phyloP scores from a whole-genome alignment of 140 eudicot genomes.

The Bidens hawaiensis region DNA sequence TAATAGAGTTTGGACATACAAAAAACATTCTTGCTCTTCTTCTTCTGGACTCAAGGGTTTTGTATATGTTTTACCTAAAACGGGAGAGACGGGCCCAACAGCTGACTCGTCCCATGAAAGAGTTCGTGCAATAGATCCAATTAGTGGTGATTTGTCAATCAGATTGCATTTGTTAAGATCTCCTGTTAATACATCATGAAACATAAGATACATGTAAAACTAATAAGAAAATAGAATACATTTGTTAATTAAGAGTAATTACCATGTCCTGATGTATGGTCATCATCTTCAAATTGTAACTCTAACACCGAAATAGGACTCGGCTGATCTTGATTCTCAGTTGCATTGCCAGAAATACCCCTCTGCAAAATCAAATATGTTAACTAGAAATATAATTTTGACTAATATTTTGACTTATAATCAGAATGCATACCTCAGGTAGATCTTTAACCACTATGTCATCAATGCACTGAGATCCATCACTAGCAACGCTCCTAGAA shows the following conservation, averaged over 20 bases:
- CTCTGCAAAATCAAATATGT: slow-evolving; percentile 33
- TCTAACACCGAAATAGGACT: slow-evolving; percentile 81
- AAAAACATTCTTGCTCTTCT: slow-evolving; percentile 54
- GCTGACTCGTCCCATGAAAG: slow-evolving; percentile 75
- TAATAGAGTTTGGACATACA: slow-evolving; percentile 57
- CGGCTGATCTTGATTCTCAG: slow-evolving; percentile 85
- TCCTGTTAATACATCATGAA: slow-evolving; percentile 36
- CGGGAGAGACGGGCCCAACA: slow-evolving; percentile 38
- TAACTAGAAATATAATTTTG: neutral
- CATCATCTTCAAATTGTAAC: slow-evolving; percentile 67
- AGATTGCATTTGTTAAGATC: slow-evolving; percentile 38
- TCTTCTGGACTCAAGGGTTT: slow-evolving; percentile 44
- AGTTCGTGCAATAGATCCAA: slow-evolving; percentile 94
- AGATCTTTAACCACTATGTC: slow-evolving; percentile 17
- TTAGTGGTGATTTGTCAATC: slow-evolving; percentile 86
- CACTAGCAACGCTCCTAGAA: slow-evolving; percentile 24
- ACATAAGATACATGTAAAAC: slow-evolving; percentile 7
- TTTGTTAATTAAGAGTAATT: slow-evolving; percentile 26
- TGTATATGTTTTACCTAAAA: slow-evolving; percentile 33
- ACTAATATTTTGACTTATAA: neutral
- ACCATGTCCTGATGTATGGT: slow-evolving; percentile 19
- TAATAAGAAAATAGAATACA: neutral
- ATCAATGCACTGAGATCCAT: slow-evolving; percentile 28
- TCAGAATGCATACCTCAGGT: too few species aligned
- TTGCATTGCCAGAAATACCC: slow-evolving; percentile 31